A percentile compares a stretch with the other conserved stretches of the same genome.
Conservation (phyloP, 1,284 basidiomycete species). For the Volvariella surrecta region DNA sequence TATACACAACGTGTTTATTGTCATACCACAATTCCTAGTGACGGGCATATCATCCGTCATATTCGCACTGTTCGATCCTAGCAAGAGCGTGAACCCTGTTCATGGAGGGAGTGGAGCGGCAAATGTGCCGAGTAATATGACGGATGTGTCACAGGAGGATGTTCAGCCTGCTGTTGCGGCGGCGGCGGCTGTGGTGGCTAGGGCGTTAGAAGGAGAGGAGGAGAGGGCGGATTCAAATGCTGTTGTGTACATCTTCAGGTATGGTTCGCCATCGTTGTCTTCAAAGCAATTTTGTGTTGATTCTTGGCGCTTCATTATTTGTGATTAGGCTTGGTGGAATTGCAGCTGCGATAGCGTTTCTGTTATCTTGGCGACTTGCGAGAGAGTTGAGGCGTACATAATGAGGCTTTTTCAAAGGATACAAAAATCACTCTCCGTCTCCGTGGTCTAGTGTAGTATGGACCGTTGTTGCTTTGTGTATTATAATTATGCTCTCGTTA, state of each 20-base stretch:
- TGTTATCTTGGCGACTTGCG: slow-evolving; percentile 60
- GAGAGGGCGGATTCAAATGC: slow-evolving; percentile 38
- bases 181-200: background rate
- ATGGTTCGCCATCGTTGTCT: slow-evolving; percentile 14
- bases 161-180: slow-evolving; percentile 8
- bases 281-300: slow-evolving; percentile 3
- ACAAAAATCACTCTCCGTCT: too few species aligned
- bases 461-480: too few species aligned
- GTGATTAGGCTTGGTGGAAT: slow-evolving; percentile 59
- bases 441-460: too few species aligned
- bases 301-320: slow-evolving; percentile 3
- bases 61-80: slow-evolving; percentile 58
- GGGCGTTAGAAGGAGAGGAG: background rate
- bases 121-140: slow-evolving; percentile 19
- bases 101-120: slow-evolving; percentile 24
- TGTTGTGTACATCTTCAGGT: slow-evolving; percentile 76
- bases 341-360: slow-evolving; percentile 61
- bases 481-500: too few species aligned
- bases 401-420: too few species aligned
- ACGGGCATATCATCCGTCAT: slow-evolving; percentile 59
- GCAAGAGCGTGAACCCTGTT: slow-evolving; percentile 35
- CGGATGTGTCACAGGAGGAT: slow-evolving; percentile 11
- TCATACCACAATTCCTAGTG: slow-evolving; percentile 67
- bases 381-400: slow-evolving; percentile 43
- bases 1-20: slow-evolving; percentile 88